phyloP scores from a whole-genome alignment of 2,329 filamentous ascomycete species.

The Fusarium sp. region DNA sequence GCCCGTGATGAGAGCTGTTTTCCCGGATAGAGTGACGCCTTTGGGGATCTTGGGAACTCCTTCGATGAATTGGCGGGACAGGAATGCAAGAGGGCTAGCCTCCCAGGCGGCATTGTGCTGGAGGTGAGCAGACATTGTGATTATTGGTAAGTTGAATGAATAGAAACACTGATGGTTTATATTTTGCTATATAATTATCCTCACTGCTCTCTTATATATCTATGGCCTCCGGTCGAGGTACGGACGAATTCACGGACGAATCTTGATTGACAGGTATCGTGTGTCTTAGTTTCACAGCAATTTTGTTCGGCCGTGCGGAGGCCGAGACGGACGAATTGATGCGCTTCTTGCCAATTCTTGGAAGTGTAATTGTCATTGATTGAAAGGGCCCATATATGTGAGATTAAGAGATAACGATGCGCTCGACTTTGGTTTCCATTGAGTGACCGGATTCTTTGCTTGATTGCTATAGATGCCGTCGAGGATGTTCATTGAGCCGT shows the following conservation, averaged over 20 bases:
- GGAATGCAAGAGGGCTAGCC: conserved; percentile 32
- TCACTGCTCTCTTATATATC: conserved; percentile 18
- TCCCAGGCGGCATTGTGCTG: conserved; percentile 36
- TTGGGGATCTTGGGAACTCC: conserved; percentile 37
- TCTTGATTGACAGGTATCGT: not conserved
- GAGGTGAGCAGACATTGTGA: conserved; percentile 33
- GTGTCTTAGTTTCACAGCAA: not conserved
- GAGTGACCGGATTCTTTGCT: no score
- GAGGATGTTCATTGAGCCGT: not conserved
- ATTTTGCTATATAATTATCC: not conserved
- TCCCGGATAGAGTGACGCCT: conserved; percentile 44
- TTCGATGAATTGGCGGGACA: conserved; percentile 40
- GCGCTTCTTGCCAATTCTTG: not conserved
- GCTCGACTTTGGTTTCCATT: rapidly evolving
- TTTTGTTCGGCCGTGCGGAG: conserved; percentile 23
- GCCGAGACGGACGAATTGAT: conserved; percentile 32
- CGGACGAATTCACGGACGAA: conserved; percentile 22
- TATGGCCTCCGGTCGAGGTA: conserved; percentile 9
- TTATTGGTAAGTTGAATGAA: not conserved
- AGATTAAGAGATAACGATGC: not conserved
- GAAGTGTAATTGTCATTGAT: not conserved
- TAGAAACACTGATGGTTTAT: not conserved
- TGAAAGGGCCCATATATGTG: not conserved
- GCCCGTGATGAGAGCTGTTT: conserved; percentile 60
- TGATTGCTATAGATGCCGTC: not conserved